Conservation (phyloP, 2,329 filamentous ascomycete genomes). For the Plectosphaerella cucumerina region DNA sequence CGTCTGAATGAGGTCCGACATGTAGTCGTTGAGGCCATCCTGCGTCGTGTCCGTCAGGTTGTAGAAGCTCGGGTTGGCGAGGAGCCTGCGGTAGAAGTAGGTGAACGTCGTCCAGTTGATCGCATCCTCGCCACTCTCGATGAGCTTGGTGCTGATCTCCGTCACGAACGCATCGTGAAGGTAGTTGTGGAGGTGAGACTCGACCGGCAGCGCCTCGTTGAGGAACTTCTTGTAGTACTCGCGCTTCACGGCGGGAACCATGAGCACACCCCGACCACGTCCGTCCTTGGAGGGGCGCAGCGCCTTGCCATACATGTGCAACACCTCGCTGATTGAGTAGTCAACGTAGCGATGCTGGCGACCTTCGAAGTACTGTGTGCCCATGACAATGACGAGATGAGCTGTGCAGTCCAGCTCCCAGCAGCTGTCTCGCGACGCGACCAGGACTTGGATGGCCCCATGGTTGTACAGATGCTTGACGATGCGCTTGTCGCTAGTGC, state of each 20-base stretch:
- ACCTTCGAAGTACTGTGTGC: constrained; percentile 95
- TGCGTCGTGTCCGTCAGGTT: constrained; percentile 83
- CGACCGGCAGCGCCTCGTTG: constrained; percentile 90
- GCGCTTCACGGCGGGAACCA: constrained; percentile 90
- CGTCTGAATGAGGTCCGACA: constrained; percentile 91
- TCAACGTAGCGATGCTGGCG: constrained; percentile 96
- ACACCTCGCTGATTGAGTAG: constrained; percentile 86
- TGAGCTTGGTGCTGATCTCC: constrained; percentile 94
- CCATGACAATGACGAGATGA: constrained; percentile 93
- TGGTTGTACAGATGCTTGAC: constrained; percentile 88
- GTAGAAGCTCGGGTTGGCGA: constrained; percentile 97
- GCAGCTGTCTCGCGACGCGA: constrained; percentile 78
- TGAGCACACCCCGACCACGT: constrained; percentile 84
- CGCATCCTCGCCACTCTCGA: constrained; percentile 91
- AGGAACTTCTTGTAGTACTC: constrained; percentile 99
- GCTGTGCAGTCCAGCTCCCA: constrained; percentile 90
- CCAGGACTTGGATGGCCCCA: constrained; percentile 82
- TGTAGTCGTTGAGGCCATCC: constrained; percentile 86
- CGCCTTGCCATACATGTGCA: constrained; percentile 98
- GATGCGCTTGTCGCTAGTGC: constrained; percentile 83
- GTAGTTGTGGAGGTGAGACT: constrained; percentile 88
- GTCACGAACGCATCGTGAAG: constrained; percentile 95
- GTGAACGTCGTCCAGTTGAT: constrained; percentile 99
- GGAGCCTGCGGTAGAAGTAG: constrained; percentile 91
- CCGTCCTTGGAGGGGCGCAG: constrained; percentile 75